These are phyloP conservation scores for Colletotrichum camelliae DNA, from an alignment of 2,329 filamentous ascomycete species.

Conservation along the genomic window DNA sequence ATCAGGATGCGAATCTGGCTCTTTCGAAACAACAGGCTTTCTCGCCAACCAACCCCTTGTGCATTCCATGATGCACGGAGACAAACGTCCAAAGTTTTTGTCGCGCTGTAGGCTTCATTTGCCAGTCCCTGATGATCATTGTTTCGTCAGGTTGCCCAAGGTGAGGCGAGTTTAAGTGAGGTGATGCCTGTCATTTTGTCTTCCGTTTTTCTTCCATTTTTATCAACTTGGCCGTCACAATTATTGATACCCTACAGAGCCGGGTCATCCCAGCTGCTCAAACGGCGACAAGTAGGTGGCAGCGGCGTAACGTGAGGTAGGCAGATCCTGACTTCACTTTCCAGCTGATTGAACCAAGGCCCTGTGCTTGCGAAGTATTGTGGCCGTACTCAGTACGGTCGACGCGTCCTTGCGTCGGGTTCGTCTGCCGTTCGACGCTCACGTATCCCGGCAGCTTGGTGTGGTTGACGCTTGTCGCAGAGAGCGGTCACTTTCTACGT, in stretches of 20 bases:
- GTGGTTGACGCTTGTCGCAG: background rate
- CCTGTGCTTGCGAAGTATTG: background rate
- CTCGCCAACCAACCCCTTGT: background rate
- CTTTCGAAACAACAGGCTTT: background rate
- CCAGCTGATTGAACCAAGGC: background rate
- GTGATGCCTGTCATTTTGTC: background rate
- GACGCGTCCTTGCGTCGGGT: background rate
- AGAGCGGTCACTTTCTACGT: background rate
- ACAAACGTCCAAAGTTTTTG: background rate
- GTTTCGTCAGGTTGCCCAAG: background rate
- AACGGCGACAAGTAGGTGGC: background rate
- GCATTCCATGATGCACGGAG: background rate
- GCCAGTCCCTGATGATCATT: background rate
- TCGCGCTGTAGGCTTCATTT: background rate
- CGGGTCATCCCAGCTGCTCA: conserved; percentile 8
- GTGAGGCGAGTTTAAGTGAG: background rate
- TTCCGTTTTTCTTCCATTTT: background rate
- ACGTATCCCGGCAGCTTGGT: background rate
- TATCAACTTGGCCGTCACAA: background rate
- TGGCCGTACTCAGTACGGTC: background rate
- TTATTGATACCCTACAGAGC: conserved; percentile 8
- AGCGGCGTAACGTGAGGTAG: background rate
- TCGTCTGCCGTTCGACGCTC: background rate
- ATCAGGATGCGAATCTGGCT: background rate
- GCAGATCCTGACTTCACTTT: background rate